These are phyloP conservation scores for Kodamaea kaohsiungensis DNA, from an alignment of 805 yeast species.

Conservation along the genomic window DNA sequence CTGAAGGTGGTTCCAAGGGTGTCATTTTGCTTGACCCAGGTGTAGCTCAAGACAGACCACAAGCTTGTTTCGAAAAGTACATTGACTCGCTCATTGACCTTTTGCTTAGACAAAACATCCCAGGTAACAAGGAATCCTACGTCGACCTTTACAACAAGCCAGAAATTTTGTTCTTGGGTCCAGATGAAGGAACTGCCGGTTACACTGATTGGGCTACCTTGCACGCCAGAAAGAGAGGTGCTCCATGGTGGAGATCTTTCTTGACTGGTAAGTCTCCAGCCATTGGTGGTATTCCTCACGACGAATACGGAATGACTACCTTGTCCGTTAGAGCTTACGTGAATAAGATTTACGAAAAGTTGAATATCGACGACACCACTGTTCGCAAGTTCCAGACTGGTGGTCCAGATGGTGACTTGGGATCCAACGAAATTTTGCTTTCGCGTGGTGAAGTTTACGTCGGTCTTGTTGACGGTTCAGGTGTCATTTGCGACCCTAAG, in stretches of 20 bases:
- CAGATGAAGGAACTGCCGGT: conserved; percentile 98
- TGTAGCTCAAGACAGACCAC: conserved; percentile 73
- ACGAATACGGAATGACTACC: conserved; percentile 97
- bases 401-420: conserved; percentile 98
- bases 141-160: conserved; percentile 82
- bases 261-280: conserved; percentile 92
- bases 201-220: conserved; percentile 96
- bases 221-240: conserved; percentile 90
- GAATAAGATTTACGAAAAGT: conserved; percentile 80
- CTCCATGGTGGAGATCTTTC: conserved; percentile 98
- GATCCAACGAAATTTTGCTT: conserved; percentile 89
- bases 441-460: conserved; percentile 83
- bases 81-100: conserved; percentile 89
- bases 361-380: conserved; percentile 55
- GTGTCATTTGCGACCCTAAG: conserved; percentile 88
- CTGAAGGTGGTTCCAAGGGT: conserved; percentile 99
- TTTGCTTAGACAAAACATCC: conserved; percentile 65
- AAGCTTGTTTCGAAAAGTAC: conserved; percentile 86
- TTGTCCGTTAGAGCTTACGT: conserved; percentile 91
- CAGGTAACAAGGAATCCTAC: conserved; percentile 78
- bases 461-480: conserved; percentile 93
- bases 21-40: conserved; percentile 85
- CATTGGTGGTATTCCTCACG: conserved; percentile 98
- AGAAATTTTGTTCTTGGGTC: conserved; percentile 95
- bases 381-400: conserved; percentile 92